Conservation (phyloP, 2,329 filamentous ascomycete genomes). For the Trichoderma lentiforme region DNA sequence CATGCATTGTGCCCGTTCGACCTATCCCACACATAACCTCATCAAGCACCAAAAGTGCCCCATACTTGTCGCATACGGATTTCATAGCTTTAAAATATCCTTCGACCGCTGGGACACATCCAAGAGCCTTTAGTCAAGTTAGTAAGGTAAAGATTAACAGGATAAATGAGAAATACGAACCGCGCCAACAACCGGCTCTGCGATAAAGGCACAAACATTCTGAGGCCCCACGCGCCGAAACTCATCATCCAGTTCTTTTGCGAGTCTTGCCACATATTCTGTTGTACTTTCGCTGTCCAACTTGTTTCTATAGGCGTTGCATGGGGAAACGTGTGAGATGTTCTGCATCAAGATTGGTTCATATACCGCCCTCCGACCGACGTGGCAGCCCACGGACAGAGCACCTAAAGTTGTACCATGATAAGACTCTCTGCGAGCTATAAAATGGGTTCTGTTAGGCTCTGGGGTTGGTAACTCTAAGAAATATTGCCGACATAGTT, state of each 20-base stretch:
- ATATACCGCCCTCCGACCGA: neutral
- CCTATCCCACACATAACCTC: slow-evolving; percentile 69
- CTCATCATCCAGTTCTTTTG: slow-evolving; percentile 45
- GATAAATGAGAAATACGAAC: slow-evolving; percentile 17
- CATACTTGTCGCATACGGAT: slow-evolving; percentile 52
- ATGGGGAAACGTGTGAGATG: neutral
- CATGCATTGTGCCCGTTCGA: slow-evolving; percentile 58
- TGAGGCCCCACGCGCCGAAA: slow-evolving; percentile 44
- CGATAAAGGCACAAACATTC: slow-evolving; percentile 47
- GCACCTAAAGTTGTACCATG: neutral
- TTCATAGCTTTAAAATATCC: slow-evolving; percentile 55
- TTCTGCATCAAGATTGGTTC: neutral
- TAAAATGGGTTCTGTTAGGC: neutral
- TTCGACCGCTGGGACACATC: slow-evolving; percentile 47
- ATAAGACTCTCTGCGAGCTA: neutral
- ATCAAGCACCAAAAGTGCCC: slow-evolving; percentile 54
- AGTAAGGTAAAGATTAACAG: neutral
- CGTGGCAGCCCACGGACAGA: neutral
- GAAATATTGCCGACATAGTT: neutral
- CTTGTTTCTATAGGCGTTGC: neutral
- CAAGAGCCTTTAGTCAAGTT: slow-evolving; percentile 32
- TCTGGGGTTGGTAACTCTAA: neutral
- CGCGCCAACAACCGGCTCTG: slow-evolving; percentile 48
- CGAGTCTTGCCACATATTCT: slow-evolving; percentile 39
- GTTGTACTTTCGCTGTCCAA: neutral